Base-by-base conservation (phyloP, 257 asterid species). In the Penstemon davidsonii region DNA sequence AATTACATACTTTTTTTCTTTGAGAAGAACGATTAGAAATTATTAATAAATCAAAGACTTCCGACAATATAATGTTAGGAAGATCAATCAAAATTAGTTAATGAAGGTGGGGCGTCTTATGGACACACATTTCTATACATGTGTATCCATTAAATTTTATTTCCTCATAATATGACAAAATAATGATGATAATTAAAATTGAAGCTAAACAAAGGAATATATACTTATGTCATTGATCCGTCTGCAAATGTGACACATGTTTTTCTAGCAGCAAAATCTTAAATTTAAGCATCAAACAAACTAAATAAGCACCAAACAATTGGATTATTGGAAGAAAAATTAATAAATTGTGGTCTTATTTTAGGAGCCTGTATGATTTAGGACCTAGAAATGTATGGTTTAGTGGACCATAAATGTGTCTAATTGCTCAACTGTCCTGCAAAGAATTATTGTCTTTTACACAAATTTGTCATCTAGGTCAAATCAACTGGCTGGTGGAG, bases 361-460 rank as follows among this genome's bases (percentile, higher is more conserved):
- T 19, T 19, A 19, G 49, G 58, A 49, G 44, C 9, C 12, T 15
- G 8, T 44, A 37, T 19, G 47, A 66, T 51, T 56, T 10, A 11
- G 12, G 46, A 42, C 11, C 12, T 47, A 5, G 66, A 72, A 47
- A 11, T 46, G 46, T 19, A 18, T n/a, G 19, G 61, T 36, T 33
- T 19, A 36, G 57, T 49, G 33, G 57, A 64, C 43, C 46, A 19
- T 44, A 54, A 44, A 46, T 19, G 25, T 46, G 56, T 25, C 42
- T 19, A 62, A 62, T 13, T 15, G 8, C 54, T 49, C 55, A 40
- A 43, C 33, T 7, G n/a, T 69, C 67, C 13, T 51, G 60, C 18
- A 8, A 70, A 12, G 7, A 51, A 70, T 40, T 3, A 60, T 69
- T 39, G 9, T 33, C 6, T 8, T 46, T 9, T 52, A 50, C 61